Percentiles rank a stretch among this genome's conserved stretches.
phyloP scores from a whole-genome alignment of 2,329 filamentous ascomycete genomes.

The Macrophomina tecta region DNA sequence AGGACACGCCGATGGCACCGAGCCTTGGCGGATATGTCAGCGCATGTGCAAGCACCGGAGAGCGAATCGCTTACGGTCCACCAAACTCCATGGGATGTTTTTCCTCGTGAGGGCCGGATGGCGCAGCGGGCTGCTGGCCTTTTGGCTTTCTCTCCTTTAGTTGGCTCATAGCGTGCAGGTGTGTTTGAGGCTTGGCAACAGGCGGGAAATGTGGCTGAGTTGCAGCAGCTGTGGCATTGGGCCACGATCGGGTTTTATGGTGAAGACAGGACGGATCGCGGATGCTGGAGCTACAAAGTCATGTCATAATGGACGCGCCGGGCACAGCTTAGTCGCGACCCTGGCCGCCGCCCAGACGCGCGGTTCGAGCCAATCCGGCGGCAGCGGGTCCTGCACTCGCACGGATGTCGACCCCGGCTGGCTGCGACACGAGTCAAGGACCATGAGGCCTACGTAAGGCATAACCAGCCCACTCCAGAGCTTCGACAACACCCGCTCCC shows the following conservation, averaged over 20 bases:
- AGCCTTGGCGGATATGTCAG: slow-evolving; percentile 56
- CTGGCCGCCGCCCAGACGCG: background rate
- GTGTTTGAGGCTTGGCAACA: background rate
- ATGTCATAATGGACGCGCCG: slow-evolving; percentile 22
- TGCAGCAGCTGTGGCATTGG: slow-evolving; percentile 7
- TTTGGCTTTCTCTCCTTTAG: slow-evolving; percentile 17
- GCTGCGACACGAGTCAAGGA: slow-evolving; percentile 15
- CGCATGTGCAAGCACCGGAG: background rate
- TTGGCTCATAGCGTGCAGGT: slow-evolving; percentile 10
- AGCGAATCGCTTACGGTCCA: slow-evolving; percentile 24
- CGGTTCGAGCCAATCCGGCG: background rate
- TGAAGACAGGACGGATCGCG: background rate
- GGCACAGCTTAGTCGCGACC: slow-evolving; percentile 6
- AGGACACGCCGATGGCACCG: slow-evolving; percentile 78
- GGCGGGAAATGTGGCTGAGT: background rate
- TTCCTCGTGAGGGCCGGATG: slow-evolving; percentile 14
- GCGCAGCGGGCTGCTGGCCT: background rate
- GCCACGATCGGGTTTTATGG: background rate
- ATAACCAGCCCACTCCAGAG: background rate
- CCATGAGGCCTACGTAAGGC: slow-evolving; percentile 26
- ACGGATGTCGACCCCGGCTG: background rate
- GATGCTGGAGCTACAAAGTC: slow-evolving; percentile 1
- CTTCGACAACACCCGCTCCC: slow-evolving; percentile 1
- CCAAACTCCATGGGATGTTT: slow-evolving; percentile 28
- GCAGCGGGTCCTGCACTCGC: slow-evolving; percentile 1